phyloP scores from a whole-genome alignment of 2,329 filamentous ascomycete genomes.

The Neofusicoccum sp. region DNA sequence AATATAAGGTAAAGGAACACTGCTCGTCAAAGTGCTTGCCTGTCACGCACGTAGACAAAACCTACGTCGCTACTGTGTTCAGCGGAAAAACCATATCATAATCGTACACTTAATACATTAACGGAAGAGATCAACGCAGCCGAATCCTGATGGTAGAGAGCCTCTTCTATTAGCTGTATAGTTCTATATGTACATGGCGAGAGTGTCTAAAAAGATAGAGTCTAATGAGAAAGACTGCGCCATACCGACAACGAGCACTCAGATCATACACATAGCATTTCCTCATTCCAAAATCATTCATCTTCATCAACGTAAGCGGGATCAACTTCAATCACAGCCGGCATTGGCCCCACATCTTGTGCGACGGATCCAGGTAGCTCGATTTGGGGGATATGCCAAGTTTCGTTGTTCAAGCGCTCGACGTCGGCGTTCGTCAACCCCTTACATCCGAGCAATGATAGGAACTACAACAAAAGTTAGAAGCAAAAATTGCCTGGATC shows the following conservation, averaged over 20 bases:
- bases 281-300: background rate
- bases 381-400: constrained; percentile 29
- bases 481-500: background rate
- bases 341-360: constrained; percentile 8
- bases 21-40: too few relatives aligned
- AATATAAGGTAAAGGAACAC: too few relatives aligned
- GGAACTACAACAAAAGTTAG: constrained; percentile 24
- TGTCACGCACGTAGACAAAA: too few relatives aligned
- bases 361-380: constrained; percentile 19
- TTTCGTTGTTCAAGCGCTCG: constrained; percentile 25
- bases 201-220: background rate
- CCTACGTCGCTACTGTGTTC: too few relatives aligned
- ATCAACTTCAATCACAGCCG: constrained; percentile 33
- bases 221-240: background rate
- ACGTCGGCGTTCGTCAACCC: constrained; percentile 25
- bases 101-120: background rate
- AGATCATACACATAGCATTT: background rate
- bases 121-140: background rate
- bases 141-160: too few relatives aligned
- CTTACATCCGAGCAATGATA: constrained; percentile 30
- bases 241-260: background rate
- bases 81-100: background rate
- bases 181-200: background rate
- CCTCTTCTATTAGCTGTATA: too few relatives aligned
- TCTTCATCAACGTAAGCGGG: constrained; percentile 25